Conservation (phyloP, 345 rosid genomes). For the Brassica cretica region DNA sequence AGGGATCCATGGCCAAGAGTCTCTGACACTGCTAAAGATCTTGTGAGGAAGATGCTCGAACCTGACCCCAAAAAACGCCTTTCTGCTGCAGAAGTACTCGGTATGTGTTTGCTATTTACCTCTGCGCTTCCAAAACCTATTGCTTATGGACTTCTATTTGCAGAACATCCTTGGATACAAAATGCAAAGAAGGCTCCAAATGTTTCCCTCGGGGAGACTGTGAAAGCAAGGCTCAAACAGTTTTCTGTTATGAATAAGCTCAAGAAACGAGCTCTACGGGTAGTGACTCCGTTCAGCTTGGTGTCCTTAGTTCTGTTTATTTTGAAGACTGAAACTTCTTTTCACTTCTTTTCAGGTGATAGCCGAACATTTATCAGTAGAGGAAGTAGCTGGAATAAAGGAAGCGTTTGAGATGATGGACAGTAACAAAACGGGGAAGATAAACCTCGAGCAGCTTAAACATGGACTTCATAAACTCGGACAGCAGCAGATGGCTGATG, state of each 20-base stretch:
- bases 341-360: slow-evolving; percentile 55
- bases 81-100: slow-evolving; percentile 86
- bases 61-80: slow-evolving; percentile 79
- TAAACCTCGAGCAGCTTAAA: slow-evolving; percentile 73
- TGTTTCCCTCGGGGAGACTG: slow-evolving; percentile 85
- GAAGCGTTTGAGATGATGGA: slow-evolving; percentile 92
- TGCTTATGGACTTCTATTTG: slow-evolving; percentile 19
- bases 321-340: not conserved
- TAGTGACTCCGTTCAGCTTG: slow-evolving; percentile 26
- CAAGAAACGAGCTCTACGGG: slow-evolving; percentile 88
- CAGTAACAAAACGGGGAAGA: slow-evolving; percentile 57
- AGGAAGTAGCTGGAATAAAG: slow-evolving; percentile 95
- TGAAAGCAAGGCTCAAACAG: slow-evolving; percentile 86
- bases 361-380: slow-evolving; percentile 88
- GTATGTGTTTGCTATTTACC: slow-evolving; percentile 39
- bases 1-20: slow-evolving; percentile 98
- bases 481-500: slow-evolving; percentile 70
- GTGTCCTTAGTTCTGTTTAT: not conserved
- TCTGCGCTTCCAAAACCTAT: not conserved
- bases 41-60: slow-evolving; percentile 86
- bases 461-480: slow-evolving; percentile 76
- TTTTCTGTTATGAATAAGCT: slow-evolving; percentile 94
- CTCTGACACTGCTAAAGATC: slow-evolving; percentile 88
- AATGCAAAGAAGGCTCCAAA: slow-evolving; percentile 87
- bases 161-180: slow-evolving; percentile 88